phyloP scores from a whole-genome alignment of 305 asterid species.

The Rubia tinctorum region DNA sequence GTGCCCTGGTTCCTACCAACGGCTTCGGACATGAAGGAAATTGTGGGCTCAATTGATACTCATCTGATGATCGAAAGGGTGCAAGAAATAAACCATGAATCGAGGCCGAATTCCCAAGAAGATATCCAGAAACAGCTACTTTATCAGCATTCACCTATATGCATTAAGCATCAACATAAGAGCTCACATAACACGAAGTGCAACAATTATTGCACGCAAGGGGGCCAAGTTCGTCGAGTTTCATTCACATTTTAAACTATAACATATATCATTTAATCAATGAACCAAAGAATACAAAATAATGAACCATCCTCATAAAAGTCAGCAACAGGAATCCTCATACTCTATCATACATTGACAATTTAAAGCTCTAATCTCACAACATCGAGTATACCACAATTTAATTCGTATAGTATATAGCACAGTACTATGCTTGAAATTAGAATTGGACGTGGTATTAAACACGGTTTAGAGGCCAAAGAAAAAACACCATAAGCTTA shows the following conservation, averaged over 20 bases:
- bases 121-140: constrained; percentile 92
- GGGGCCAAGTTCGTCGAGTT: neutral
- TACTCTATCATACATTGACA: neutral
- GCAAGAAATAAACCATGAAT: neutral
- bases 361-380: neutral
- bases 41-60: neutral
- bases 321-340: neutral
- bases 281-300: neutral
- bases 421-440: neutral
- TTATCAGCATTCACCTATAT: constrained; percentile 83
- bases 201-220: neutral
- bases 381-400: neutral
- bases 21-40: constrained; percentile 8
- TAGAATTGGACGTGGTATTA: neutral
- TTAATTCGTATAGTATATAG: neutral
- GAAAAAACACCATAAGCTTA: neutral
- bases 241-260: neutral
- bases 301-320: neutral
- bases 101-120: neutral
- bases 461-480: neutral
- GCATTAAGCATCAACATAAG: neutral
- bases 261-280: neutral
- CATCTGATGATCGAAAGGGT: neutral
- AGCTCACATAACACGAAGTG: neutral
- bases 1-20: constrained; percentile 8